Percentiles rank a stretch among this genome's conserved stretches.
phyloP scores from a whole-genome alignment of 164 flowering plant genomes.

The Magnolia sinica region DNA sequence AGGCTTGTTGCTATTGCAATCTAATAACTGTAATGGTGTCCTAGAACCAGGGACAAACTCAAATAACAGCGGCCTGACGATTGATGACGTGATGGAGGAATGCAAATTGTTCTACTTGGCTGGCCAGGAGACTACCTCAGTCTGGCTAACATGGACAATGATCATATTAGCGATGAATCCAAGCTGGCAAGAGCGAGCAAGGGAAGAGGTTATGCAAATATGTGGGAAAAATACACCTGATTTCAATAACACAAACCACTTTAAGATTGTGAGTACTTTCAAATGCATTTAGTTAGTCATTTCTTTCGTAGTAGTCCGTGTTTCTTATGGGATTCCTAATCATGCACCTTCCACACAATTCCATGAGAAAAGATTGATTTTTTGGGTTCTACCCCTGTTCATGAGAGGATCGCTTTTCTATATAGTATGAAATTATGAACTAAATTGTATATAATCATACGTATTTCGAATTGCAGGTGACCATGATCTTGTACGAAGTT shows the following conservation, averaged over 20 bases:
- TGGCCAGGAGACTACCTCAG: slow-evolving; percentile 20
- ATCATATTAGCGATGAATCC: slow-evolving; percentile 14
- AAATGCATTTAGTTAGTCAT: neutral
- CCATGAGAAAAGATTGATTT: no score
- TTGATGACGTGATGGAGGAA: slow-evolving; percentile 16
- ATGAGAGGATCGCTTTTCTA: no score
- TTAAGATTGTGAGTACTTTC: slow-evolving; percentile 10
- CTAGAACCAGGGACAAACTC: slow-evolving; percentile 3
- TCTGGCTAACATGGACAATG: slow-evolving; percentile 14
- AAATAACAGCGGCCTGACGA: slow-evolving; percentile 7
- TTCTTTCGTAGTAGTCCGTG: no score
- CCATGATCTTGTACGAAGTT: slow-evolving; percentile 25
- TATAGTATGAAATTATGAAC: no score
- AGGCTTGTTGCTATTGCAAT: slow-evolving; percentile 15
- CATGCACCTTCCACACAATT: no score
- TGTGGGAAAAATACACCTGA: slow-evolving; percentile 10
- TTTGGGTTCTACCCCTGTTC: no score
- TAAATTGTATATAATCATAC: no score
- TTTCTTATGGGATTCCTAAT: no score
- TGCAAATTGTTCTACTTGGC: slow-evolving; percentile 22
- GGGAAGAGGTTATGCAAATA: slow-evolving; percentile 15
- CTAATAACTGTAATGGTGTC: neutral
- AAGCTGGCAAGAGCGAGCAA: slow-evolving; percentile 13
- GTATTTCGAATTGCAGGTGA: slow-evolving; percentile 11
- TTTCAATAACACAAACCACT: slow-evolving; percentile 8